phyloP scores from a whole-genome alignment of 129 eudicot genomes.

The Flaveria linearis region DNA sequence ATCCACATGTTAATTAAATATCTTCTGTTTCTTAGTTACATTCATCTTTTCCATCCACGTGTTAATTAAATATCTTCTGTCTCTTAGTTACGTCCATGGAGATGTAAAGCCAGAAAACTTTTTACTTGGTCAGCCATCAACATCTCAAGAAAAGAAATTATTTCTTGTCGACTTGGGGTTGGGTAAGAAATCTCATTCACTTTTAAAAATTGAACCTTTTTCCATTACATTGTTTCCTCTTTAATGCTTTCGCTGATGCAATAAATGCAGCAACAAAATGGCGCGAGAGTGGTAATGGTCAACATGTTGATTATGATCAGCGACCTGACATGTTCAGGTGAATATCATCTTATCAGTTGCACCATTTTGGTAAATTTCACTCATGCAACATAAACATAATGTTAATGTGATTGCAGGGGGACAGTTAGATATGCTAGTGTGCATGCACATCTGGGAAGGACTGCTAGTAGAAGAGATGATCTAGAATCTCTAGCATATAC shows the following conservation, averaged over 20 bases:
- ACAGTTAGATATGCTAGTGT: constrained; percentile 88
- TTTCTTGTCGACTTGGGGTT: constrained; percentile 84
- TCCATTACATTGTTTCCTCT: neutral
- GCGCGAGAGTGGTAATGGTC: constrained; percentile 66
- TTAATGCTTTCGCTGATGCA: neutral
- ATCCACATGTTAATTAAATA: neutral
- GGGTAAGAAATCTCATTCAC: constrained; percentile 41
- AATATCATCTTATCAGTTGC: neutral
- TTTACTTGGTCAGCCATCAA: constrained; percentile 81
- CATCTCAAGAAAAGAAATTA: constrained; percentile 80
- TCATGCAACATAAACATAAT: neutral
- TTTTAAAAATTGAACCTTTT: neutral
- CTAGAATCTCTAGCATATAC: constrained; percentile 93
- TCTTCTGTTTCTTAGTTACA: constrained; percentile 43
- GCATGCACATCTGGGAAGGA: constrained; percentile 90
- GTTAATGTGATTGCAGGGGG: constrained; percentile 40
- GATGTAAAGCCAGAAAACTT: constrained; percentile 92
- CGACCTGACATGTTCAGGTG: constrained; percentile 90
- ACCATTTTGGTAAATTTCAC: neutral
- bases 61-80: neutral
- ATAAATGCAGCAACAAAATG: constrained; percentile 72
- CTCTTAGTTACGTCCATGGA: constrained; percentile 72
- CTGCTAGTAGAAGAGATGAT: constrained; percentile 89
- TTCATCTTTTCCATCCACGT: constrained; percentile 31
- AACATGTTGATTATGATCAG: constrained; percentile 80